Percentiles rank a stretch among this genome's conserved stretches.
phyloP scores from a whole-genome alignment of 2,329 filamentous ascomycete species.

The Fusarium euwallaceae region DNA sequence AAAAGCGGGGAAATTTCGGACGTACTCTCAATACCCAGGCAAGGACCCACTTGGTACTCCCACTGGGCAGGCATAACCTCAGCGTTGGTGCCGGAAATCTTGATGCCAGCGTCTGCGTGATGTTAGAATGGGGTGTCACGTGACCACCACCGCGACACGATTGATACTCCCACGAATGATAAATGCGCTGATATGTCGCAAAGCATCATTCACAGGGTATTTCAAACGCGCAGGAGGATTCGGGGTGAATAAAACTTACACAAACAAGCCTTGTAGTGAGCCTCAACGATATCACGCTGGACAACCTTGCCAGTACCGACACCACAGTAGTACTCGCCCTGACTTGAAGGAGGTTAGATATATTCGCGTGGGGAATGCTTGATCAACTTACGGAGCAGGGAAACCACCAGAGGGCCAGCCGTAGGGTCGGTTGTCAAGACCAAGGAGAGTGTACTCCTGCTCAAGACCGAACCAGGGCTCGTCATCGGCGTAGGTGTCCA shows the following conservation, averaged over 20 bases:
- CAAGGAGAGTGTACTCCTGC: conserved; percentile 90
- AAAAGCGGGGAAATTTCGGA: conserved; percentile 32
- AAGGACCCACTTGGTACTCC: conserved; percentile 98
- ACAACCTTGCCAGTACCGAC: conserved; percentile 97
- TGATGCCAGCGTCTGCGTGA: conserved; percentile 75
- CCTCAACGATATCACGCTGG: conserved; percentile 96
- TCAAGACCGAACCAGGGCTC: conserved; percentile 98
- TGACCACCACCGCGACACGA: not conserved
- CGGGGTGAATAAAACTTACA: conserved; percentile 55
- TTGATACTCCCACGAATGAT: not conserved
- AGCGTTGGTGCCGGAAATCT: conserved; percentile 98
- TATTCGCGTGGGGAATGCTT: too few relatives aligned
- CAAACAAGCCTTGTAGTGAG: conserved; percentile 73
- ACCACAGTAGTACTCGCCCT: conserved; percentile 77
- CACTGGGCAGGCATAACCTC: conserved; percentile 99
- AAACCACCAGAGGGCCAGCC: conserved; percentile 80
- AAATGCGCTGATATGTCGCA: not conserved
- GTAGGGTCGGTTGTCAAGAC: conserved; percentile 87
- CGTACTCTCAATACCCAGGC: conserved; percentile 84
- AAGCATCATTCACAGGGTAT: not conserved
- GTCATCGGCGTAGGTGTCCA: conserved; percentile 86
- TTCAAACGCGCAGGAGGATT: not conserved
- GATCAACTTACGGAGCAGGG: conserved; percentile 74
- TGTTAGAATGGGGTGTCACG: conserved; percentile 17
- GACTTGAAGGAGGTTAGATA: conserved; percentile 43